Conservation (phyloP, 108 stramenopile genomes). For the Cyclotella cryptica region DNA sequence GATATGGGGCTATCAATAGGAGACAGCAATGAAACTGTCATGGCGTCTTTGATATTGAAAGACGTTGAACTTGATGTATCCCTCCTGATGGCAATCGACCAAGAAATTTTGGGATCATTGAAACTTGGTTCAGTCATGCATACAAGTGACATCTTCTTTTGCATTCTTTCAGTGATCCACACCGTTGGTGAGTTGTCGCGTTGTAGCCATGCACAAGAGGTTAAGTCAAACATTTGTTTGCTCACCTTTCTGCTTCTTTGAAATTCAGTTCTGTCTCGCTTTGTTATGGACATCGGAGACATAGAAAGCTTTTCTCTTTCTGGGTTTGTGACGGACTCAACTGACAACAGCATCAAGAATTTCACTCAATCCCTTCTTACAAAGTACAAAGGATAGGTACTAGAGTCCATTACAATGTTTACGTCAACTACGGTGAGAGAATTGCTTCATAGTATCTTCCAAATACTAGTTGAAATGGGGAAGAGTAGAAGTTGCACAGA, state of each 20-base stretch:
- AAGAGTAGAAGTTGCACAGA: slow-evolving; percentile 20
- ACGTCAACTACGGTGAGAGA: slow-evolving; percentile 37
- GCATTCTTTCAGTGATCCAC: slow-evolving; percentile 44
- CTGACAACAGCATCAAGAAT: slow-evolving; percentile 19
- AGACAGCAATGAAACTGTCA: slow-evolving; percentile 38
- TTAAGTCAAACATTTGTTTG: background rate
- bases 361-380: slow-evolving; percentile 48
- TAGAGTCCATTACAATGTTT: slow-evolving; percentile 47
- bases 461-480: slow-evolving; percentile 35
- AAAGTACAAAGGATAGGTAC: slow-evolving; percentile 40
- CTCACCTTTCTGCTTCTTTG: background rate
- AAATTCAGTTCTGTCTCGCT: slow-evolving; percentile 18
- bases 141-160: slow-evolving; percentile 43
- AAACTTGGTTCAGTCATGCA: slow-evolving; percentile 52
- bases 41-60: slow-evolving; percentile 49
- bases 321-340: slow-evolving; percentile 52
- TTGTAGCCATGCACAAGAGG: too few relatives aligned
- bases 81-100: slow-evolving; percentile 68
- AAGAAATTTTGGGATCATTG: slow-evolving; percentile 41
- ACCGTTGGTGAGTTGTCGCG: slow-evolving; percentile 25
- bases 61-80: slow-evolving; percentile 57
- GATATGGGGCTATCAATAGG: slow-evolving; percentile 56
- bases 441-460: slow-evolving; percentile 49
- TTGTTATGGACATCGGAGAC: slow-evolving; percentile 50
- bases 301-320: slow-evolving; percentile 46